These are phyloP conservation scores for Rutstroemia sp. DNA, from an alignment of 2,329 filamentous ascomycete species.

Conservation along the genomic window DNA sequence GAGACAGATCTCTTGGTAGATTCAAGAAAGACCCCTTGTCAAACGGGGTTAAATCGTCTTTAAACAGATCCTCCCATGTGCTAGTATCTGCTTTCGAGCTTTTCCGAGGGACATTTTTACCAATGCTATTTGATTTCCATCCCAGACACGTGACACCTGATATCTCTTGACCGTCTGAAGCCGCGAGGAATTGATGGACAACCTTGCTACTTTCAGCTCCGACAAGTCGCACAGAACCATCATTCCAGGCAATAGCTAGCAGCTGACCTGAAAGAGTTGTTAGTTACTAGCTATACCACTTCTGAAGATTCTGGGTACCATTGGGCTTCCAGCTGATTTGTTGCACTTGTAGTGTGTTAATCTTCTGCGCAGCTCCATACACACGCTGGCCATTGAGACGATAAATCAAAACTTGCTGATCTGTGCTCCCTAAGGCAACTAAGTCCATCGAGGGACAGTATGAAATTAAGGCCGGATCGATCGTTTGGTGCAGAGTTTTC, in stretches of 20 bases:
- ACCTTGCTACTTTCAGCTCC: slow-evolving; percentile 76
- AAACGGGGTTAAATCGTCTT: slow-evolving; percentile 8
- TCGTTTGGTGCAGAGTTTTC: slow-evolving; percentile 47
- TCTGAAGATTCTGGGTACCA: slow-evolving; percentile 17
- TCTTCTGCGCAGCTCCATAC: slow-evolving; percentile 40
- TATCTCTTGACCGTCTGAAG: slow-evolving; percentile 19
- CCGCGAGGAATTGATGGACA: slow-evolving; percentile 56
- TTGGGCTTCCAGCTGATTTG: slow-evolving; percentile 32
- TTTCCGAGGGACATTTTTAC: slow-evolving; percentile 14
- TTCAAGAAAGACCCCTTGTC: slow-evolving; percentile 32
- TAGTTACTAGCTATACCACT: background rate
- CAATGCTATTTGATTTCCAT: slow-evolving; percentile 29
- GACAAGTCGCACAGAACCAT: slow-evolving; percentile 69
- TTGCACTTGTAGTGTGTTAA: slow-evolving; percentile 31
- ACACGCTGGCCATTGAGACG: slow-evolving; percentile 69
- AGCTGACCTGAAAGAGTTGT: slow-evolving; percentile 47
- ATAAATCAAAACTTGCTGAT: slow-evolving; percentile 66
- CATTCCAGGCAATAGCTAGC: slow-evolving; percentile 76
- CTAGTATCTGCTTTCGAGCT: slow-evolving; percentile 3
- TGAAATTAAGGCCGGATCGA: slow-evolving; percentile 52
- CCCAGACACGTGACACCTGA: slow-evolving; percentile 38
- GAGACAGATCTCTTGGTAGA: slow-evolving; percentile 65
- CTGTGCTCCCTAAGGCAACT: slow-evolving; percentile 61
- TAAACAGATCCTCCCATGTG: slow-evolving; percentile 19
- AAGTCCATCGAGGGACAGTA: slow-evolving; percentile 85